Conservation (phyloP, 176 grass and related monocot genomes). For the Pontederia crassipes region DNA sequence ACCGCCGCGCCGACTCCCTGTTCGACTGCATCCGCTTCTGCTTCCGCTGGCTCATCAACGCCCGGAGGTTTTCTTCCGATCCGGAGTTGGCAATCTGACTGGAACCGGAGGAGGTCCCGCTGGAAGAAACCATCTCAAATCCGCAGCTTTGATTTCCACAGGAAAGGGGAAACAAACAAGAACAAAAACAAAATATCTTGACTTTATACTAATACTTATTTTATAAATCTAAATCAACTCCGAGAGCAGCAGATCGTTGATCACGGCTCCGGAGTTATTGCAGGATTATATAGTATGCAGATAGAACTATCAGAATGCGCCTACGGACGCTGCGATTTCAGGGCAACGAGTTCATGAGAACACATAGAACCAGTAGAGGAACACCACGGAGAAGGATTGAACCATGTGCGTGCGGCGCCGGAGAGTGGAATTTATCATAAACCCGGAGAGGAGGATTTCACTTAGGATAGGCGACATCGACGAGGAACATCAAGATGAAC, state of each 20-base stretch:
- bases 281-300: neutral
- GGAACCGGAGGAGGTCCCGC: neutral
- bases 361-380: conserved; percentile 95
- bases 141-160: neutral
- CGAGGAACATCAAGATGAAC: conserved; percentile 2
- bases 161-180: neutral
- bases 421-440: conserved; percentile 61
- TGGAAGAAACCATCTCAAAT: conserved; percentile 36
- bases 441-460: conserved; percentile 23
- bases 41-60: conserved; percentile 40
- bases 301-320: neutral
- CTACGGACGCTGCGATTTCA: neutral
- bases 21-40: conserved; percentile 74
- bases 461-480: conserved; percentile 22
- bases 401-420: conserved; percentile 37
- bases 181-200: too few relatives aligned
- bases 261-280: too few relatives aligned
- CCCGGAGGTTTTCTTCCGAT: neutral
- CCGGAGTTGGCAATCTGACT: conserved; percentile 8
- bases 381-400: conserved; percentile 79
- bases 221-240: too few relatives aligned
- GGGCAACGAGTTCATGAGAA: conserved; percentile 50
- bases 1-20: conserved; percentile 64
- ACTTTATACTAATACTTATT: too few relatives aligned
- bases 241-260: neutral